Evolutionary conservation across 306 rosid species (phyloP).

Genomic region (Alnus glutinosa): DNA sequence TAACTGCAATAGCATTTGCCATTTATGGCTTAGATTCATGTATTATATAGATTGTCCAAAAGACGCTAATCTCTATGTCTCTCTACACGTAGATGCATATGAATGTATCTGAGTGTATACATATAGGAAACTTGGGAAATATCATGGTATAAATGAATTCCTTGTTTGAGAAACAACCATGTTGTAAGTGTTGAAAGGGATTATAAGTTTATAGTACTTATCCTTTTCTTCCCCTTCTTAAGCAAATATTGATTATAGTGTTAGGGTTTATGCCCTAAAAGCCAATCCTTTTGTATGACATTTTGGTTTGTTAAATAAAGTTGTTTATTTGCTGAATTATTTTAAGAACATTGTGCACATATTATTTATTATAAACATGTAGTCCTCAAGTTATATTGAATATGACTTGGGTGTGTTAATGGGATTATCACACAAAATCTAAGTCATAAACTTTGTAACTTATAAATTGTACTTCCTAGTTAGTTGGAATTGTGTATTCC

Average conservation of each 20-base stretch:
- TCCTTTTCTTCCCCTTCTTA: neutral
- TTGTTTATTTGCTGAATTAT: too few relatives aligned
- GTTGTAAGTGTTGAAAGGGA: neutral
- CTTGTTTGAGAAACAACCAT: neutral
- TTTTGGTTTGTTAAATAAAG: too few relatives aligned
- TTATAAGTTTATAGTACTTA: neutral
- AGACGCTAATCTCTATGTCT: neutral
- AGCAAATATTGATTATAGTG: neutral
- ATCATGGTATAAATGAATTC: too few relatives aligned
- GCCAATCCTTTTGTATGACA: too few relatives aligned
- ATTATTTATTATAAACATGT: neutral
- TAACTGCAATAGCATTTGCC: neutral
- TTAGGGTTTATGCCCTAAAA: too few relatives aligned
- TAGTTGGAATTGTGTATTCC: too few relatives aligned
- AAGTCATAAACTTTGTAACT: too few relatives aligned
- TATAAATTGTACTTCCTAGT: too few relatives aligned
- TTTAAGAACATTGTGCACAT: too few relatives aligned
- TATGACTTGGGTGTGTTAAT: too few relatives aligned
- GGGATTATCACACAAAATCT: too few relatives aligned
- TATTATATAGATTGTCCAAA: neutral
- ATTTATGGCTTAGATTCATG: neutral
- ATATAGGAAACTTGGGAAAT: neutral
- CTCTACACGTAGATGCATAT: neutral
- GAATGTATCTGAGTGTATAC: neutral
- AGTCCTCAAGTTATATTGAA: too few relatives aligned